phyloP scores from a whole-genome alignment of 1,139 yeast genomes.

The Suhomyces atakaporum region DNA sequence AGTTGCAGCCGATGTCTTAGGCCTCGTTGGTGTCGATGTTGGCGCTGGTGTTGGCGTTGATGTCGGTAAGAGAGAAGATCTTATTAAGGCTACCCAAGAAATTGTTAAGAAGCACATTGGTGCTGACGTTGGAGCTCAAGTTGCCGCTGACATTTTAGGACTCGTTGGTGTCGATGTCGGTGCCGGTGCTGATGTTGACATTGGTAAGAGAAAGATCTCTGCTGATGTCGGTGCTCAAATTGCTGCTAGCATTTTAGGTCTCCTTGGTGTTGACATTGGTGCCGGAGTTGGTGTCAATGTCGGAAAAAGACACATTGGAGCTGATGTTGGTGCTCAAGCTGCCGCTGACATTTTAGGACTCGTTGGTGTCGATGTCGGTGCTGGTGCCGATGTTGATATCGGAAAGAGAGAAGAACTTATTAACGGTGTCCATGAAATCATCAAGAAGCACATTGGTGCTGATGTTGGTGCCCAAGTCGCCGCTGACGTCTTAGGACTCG shows the following conservation, averaged over 20 bases:
- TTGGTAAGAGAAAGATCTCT: conserved; percentile 10
- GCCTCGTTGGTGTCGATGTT: conserved; percentile 5
- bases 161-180: conserved; percentile 13
- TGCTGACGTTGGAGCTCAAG: conserved; percentile 12
- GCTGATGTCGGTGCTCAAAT: conserved; percentile 9
- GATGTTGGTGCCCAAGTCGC: conserved; percentile 7
- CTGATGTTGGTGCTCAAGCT: conserved; percentile 11
- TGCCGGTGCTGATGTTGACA: conserved; percentile 14
- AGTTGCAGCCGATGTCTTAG: conserved; percentile 5
- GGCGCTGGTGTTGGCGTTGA: conserved; percentile 22
- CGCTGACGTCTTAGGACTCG: conserved; percentile 14
- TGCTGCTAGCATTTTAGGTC: conserved; percentile 5
- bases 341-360: conserved; percentile 13
- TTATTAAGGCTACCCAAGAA: no score
- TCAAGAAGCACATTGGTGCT: conserved; percentile 8
- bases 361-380: conserved; percentile 2
- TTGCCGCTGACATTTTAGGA: conserved; percentile 14
- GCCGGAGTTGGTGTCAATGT: conserved; percentile 12
- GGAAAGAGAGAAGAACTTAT: no score
- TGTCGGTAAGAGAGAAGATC: conserved; percentile 12
- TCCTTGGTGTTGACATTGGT: conserved; percentile 4
- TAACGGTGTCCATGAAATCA: conserved; percentile 4
- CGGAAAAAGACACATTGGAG: conserved; percentile 12
- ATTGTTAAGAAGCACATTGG: conserved; percentile 9
- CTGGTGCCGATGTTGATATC: conserved; percentile 2